Evolutionary conservation across 352 stramenopile species (phyloP).

Genomic region (Globisporangium ultimum): DNA sequence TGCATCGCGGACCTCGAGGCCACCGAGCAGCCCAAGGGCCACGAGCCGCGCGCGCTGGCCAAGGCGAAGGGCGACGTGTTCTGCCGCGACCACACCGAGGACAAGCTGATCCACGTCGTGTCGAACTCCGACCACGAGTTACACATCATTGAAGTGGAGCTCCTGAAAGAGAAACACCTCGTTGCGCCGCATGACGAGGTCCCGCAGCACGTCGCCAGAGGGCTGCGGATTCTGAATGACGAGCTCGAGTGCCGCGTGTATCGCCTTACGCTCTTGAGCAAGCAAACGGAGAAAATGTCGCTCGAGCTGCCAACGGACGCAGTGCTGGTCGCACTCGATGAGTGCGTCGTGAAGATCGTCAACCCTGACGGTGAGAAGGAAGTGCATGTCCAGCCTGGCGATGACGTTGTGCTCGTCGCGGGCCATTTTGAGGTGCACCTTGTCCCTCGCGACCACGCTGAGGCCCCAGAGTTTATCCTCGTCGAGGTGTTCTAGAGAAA

Average conservation of each 20-base stretch:
- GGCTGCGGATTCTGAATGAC: conserved; percentile 30
- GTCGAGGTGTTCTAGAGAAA: too few species aligned
- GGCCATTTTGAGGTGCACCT: too few species aligned
- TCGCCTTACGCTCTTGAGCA: conserved; percentile 26
- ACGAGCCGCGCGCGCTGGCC: conserved; percentile 19
- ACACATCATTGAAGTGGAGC: conserved; percentile 51
- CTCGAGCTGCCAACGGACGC: conserved; percentile 28
- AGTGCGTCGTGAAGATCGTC: conserved; percentile 22
- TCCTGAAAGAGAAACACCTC: conserved; percentile 34
- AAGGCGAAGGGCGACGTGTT: conserved; percentile 35
- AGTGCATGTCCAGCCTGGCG: conserved; percentile 4
- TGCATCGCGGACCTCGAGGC: conserved; percentile 31
- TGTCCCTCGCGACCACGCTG: too few species aligned
- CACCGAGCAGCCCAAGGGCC: conserved; percentile 23
- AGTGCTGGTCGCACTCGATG: conserved; percentile 28
- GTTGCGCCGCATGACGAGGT: conserved; percentile 20
- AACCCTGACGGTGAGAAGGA: background rate
- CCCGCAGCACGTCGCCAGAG: conserved; percentile 18
- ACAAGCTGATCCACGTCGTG: conserved; percentile 39
- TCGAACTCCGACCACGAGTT: conserved; percentile 26
- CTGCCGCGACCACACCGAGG: conserved; percentile 47
- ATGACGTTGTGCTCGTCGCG: background rate
- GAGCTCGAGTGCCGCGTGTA: conserved; percentile 44
- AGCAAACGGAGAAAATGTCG: conserved; percentile 16
- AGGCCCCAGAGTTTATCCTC: too few species aligned